Conservation (phyloP, 129 eudicot species). For the Flaveria bidentis region DNA sequence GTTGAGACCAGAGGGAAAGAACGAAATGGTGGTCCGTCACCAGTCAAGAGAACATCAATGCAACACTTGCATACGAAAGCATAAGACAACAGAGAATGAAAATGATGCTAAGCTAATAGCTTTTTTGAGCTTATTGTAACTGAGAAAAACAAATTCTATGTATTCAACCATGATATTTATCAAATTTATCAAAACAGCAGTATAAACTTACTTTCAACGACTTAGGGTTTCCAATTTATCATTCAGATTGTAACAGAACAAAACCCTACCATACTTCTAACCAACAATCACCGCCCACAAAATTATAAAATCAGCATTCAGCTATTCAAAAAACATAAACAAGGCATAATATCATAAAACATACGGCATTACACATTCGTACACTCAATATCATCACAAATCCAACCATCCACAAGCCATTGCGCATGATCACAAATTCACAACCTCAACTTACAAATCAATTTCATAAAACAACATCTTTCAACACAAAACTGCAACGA, state of each 20-base stretch:
- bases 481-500: not conserved
- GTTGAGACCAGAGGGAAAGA: not conserved
- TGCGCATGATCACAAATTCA: not conserved
- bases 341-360: too few species aligned
- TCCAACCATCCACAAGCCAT: not conserved
- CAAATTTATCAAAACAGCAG: not conserved
- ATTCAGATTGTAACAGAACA: not conserved
- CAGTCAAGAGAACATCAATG: not conserved
- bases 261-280: not conserved
- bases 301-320: not conserved
- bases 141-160: not conserved
- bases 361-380: slow-evolving; percentile 4
- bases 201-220: not conserved
- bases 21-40: not conserved
- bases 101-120: not conserved
- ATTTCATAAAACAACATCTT: not conserved
- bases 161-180: not conserved
- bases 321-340: too few species aligned
- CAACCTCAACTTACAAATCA: not conserved
- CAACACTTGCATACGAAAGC: not conserved
- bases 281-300: not conserved
- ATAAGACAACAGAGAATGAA: not conserved
- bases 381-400: not conserved
- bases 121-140: not conserved
- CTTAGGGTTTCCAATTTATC: not conserved